Base-by-base conservation (phyloP, 306 rosid genomes). In the Canavalia ensiformis region DNA sequence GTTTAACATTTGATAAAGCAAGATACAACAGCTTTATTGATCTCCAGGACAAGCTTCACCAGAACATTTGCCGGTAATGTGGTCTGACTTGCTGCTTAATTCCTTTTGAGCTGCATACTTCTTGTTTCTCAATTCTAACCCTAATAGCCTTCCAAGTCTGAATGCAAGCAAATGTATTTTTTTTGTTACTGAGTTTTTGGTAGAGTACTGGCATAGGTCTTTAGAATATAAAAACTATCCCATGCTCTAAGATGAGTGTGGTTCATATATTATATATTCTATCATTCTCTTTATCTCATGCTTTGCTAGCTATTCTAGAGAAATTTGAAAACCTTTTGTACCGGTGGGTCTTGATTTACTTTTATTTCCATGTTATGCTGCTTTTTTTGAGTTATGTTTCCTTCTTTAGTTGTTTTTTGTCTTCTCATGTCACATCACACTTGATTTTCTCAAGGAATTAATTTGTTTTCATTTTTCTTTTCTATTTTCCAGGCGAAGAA, bases 21-120 rank as follows among this genome's bases (percentile, higher is more conserved):
- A 90, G 94, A 82, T 95, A 91, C 88, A 88, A 90, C 84, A 95
- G 98, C 88, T 95, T 95, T 63, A 92, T 95, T 41, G 98, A 95
- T 77, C 97, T 95, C 80, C 98, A 95, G 89, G 98, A 95, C 84
- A 95, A 95, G 86, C 97, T 95, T 72, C 97, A 92, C 83, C 98
- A 95, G 31, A 95, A 95, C 82, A 95, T 95, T 71, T 92, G 98
- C 81, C 85, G 98, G 98, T 95, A 89, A 84, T 88, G 74, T 83
- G 68, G 30, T 86, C 64, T 12, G 11, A 25, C 54, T 83, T 10
- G 0, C 35, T 34, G 82, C 66, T 72, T 75, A 59, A 34, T 13
- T 13, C 9, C 7, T 74, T 54, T 69, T 45, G 18, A 49, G 74
- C 34, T 74, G 4, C 75, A 47, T 77, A 28, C 66, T 62, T 35